Evolutionary conservation across 176 grass and related monocot species (phyloP).

Genomic region (Oryza punctata): DNA sequence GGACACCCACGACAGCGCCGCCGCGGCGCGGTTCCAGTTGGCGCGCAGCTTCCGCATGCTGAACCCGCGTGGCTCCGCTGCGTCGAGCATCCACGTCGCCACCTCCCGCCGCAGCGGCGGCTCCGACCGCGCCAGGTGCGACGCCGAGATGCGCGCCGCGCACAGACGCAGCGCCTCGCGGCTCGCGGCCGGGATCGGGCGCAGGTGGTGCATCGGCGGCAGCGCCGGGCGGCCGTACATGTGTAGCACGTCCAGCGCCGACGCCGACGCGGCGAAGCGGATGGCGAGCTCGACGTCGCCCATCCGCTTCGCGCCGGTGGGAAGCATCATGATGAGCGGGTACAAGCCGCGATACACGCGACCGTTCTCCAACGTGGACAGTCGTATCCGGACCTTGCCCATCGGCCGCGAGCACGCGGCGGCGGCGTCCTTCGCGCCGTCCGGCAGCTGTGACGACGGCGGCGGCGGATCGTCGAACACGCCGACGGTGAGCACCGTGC

Average conservation of each 20-base stretch:
- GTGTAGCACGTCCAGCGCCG: constrained; percentile 62
- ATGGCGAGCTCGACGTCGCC: constrained; percentile 83
- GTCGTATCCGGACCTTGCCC: constrained; percentile 83
- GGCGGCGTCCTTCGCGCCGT: constrained; percentile 56
- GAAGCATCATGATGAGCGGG: constrained; percentile 73
- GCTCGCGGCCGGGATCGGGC: constrained; percentile 44
- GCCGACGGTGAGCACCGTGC: constrained; percentile 83
- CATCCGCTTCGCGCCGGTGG: constrained; percentile 81
- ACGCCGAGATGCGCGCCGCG: constrained; percentile 59
- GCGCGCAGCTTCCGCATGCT: constrained; percentile 95
- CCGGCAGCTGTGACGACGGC: neutral
- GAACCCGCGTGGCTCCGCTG: constrained; percentile 79
- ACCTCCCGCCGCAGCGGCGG: constrained; percentile 82
- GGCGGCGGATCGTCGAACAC: constrained; percentile 78
- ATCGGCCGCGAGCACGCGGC: constrained; percentile 54
- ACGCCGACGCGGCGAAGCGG: constrained; percentile 66
- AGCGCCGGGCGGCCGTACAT: constrained; percentile 59
- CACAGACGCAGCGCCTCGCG: constrained; percentile 63
- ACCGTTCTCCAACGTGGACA: constrained; percentile 71
- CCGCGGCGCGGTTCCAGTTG: constrained; percentile 72
- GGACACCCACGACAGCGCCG: constrained; percentile 64
- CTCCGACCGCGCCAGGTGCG: constrained; percentile 66
- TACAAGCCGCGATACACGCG: constrained; percentile 72
- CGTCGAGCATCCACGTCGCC: constrained; percentile 79
- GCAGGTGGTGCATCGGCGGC: constrained; percentile 75